phyloP scores from a whole-genome alignment of 305 asterid genomes.

The Withania somnifera region DNA sequence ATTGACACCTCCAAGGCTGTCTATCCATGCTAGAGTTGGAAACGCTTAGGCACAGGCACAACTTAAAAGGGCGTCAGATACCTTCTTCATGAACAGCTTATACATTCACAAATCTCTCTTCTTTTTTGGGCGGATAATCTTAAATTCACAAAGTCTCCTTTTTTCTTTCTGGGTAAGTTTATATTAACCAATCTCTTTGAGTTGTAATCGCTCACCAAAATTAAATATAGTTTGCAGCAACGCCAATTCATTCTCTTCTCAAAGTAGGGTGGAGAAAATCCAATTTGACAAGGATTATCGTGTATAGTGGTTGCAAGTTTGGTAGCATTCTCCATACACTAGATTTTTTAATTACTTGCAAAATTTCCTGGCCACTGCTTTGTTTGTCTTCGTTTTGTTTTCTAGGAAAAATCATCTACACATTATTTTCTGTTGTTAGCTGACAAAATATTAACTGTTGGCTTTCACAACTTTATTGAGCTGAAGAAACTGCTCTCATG shows the following conservation, averaged over 20 bases:
- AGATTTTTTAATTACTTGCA: not conserved
- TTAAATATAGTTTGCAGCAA: not conserved
- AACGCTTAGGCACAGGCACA: too few relatives aligned
- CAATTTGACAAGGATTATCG: not conserved
- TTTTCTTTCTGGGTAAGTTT: not conserved
- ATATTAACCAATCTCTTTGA: not conserved
- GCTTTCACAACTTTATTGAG: constrained; percentile 11
- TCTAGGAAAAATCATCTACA: not conserved
- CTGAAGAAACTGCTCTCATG: constrained; percentile 88
- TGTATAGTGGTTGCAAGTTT: not conserved
- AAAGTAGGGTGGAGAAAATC: not conserved
- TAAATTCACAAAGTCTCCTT: too few relatives aligned
- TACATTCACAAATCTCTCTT: not conserved
- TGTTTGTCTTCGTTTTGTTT: not conserved
- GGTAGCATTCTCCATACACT: not conserved
- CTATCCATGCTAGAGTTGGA: too few relatives aligned
- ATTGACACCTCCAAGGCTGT: too few relatives aligned
- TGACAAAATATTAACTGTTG: not conserved
- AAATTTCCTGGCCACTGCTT: not conserved
- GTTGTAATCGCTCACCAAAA: not conserved
- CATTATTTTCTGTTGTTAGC: not conserved
- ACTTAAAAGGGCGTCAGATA: too few relatives aligned
- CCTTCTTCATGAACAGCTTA: not conserved
- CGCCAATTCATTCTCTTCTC: not conserved
- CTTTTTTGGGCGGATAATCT: too few relatives aligned